These are phyloP conservation scores for Starmerella bacillaris DNA, from an alignment of 805 yeast genomes.

Conservation along the genomic window DNA sequence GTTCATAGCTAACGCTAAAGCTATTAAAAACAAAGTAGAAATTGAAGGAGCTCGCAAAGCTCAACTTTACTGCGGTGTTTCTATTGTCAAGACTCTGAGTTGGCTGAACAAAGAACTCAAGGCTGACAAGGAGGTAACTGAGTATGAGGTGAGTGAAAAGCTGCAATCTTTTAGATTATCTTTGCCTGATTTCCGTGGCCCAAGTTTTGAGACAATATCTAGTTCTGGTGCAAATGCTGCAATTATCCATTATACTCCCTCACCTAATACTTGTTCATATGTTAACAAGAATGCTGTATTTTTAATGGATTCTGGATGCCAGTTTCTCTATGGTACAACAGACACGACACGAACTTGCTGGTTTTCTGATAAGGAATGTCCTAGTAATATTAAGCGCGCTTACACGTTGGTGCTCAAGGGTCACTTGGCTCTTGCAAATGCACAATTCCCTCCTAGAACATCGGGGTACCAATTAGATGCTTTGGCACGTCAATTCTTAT, in stretches of 20 bases:
- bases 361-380: conserved; percentile 33
- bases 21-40: conserved; percentile 59
- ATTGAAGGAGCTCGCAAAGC: conserved; percentile 53
- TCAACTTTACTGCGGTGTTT: conserved; percentile 70
- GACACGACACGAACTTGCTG: conserved; percentile 84
- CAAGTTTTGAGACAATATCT: conserved; percentile 57
- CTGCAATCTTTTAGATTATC: conserved; percentile 29
- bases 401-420: conserved; percentile 85
- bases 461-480: conserved; percentile 63
- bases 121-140: conserved; percentile 29
- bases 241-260: conserved; percentile 57
- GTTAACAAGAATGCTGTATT: conserved; percentile 55
- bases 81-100: conserved; percentile 52
- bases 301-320: conserved; percentile 80
- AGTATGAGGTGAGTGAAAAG: conserved; percentile 39
- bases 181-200: conserved; percentile 32
- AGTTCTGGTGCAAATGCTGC: conserved; percentile 66
- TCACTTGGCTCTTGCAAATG: conserved; percentile 66
- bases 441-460: conserved; percentile 59
- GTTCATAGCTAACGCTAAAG: conserved; percentile 50
- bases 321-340: conserved; percentile 84
- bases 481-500: conserved; percentile 65
- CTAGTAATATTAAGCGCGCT: conserved; percentile 38
- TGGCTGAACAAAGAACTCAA: conserved; percentile 58
- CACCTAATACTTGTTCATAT: conserved; percentile 33